Evolutionary conservation across 176 grass and related monocot species (phyloP), one percentile per base, ranked within the genome.

Genomic region (Hsuehochloa calcarea): DNA sequence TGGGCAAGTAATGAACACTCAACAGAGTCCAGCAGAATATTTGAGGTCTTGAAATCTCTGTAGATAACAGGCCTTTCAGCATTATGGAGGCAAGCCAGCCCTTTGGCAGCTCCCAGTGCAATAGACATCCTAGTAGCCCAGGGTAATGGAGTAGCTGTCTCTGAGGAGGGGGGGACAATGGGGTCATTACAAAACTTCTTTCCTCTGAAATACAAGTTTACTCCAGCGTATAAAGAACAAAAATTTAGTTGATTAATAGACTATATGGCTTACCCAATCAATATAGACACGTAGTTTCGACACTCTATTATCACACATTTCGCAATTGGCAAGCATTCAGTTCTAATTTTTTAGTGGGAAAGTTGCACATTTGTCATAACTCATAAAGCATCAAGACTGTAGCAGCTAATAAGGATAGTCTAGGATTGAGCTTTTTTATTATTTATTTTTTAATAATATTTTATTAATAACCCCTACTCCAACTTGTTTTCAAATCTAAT

Each of bases 1-100:
- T 66, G 52, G 67, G 58, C 29, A 55, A 79, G 63, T 75, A 84
- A 79, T 81, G 66, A 66, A 59, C 49, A 95, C 80, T 84, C 45
- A 84, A 97, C 95, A 73, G 95, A 98, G 70, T 98, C 95, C 62
- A 98, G 85, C 77, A 98, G 94, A 86, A 98, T 98, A 85, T 98
- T 98, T 82, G 95, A 98, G 72, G 95, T 98, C 88, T 98, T 98
- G 73, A 98, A 98, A 92, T 98, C 95, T 51, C 95, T 86, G 62
- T 98, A 98, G 74, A 98, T 98, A 60, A 98, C 88, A 40, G 93
- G 91, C 69, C 87, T 95, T 88, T 95, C 91, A 64, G 95, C 91
- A 66, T 93, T 93, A 83, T 98, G 95, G 63, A 98, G 95, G 71
- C 94, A 95, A 79, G 95, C 95, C 23, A 97, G 75, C 10, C 95